Evolutionary conservation across 2,329 filamentous ascomycete species (phyloP).

Genomic region (Plenodomus tracheiphilus): DNA sequence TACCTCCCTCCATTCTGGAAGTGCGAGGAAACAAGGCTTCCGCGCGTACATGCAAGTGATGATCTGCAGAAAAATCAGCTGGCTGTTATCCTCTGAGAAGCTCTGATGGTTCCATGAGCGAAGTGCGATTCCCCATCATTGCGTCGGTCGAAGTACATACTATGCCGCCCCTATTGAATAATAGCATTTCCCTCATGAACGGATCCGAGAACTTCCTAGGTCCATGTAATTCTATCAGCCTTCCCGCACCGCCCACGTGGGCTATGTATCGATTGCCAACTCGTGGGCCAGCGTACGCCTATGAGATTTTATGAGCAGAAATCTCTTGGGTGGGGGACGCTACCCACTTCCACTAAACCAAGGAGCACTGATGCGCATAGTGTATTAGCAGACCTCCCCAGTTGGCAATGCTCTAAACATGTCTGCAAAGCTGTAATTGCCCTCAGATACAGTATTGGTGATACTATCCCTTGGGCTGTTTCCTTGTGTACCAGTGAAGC

Average conservation of each 20-base stretch:
- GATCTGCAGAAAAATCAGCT: conserved; percentile 23
- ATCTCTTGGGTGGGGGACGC: conserved; percentile 10
- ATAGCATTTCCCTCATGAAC: conserved; percentile 37
- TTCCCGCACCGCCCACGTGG: conserved; percentile 39
- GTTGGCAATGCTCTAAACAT: conserved; percentile 30
- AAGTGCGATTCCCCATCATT: too few relatives aligned
- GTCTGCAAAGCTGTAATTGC: conserved; percentile 35
- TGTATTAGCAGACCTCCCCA: conserved; percentile 39
- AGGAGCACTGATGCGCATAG: conserved; percentile 40
- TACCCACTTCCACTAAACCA: conserved; percentile 39
- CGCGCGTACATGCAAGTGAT: conserved; percentile 37
- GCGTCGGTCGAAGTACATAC: conserved; percentile 29
- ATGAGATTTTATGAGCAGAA: not conserved
- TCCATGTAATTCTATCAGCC: conserved; percentile 39
- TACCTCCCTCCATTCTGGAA: conserved; percentile 35
- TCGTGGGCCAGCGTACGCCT: conserved; percentile 39
- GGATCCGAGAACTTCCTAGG: conserved; percentile 27
- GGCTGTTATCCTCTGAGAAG: not conserved
- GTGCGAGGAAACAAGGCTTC: conserved; percentile 35
- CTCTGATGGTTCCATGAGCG: too few relatives aligned
- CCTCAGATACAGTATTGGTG: conserved; percentile 32
- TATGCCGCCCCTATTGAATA: conserved; percentile 36
- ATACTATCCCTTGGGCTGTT: conserved; percentile 25
- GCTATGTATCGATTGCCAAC: conserved; percentile 36
- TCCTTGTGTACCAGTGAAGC: conserved; percentile 30